Conservation (phyloP, 2,329 filamentous ascomycete genomes). For the Macrophomina tecta region DNA sequence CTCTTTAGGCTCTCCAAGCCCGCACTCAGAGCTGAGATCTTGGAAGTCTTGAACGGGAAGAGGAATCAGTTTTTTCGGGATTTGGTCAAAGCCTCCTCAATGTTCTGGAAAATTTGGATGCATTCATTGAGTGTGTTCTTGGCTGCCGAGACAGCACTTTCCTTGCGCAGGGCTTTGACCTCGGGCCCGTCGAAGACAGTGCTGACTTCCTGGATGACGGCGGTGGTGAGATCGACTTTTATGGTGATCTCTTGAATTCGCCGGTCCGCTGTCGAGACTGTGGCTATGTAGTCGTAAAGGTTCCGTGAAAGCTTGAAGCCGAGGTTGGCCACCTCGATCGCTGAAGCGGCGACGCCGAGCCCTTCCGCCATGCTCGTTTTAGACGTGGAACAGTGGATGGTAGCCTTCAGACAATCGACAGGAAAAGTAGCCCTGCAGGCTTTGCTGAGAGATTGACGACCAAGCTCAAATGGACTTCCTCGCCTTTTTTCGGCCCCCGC, state of each 20-base stretch:
- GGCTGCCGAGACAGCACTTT: neutral
- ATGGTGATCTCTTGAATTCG: neutral
- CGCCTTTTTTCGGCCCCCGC: neutral
- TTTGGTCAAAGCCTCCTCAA: neutral
- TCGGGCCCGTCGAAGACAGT: neutral
- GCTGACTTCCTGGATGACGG: slow-evolving; percentile 6
- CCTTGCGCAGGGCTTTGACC: neutral
- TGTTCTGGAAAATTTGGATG: neutral
- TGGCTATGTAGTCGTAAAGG: slow-evolving; percentile 7
- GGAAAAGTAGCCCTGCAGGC: no score
- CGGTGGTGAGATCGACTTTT: neutral
- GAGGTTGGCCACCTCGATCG: slow-evolving; percentile 3
- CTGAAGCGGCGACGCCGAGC: neutral
- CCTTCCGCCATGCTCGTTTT: neutral
- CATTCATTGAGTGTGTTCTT: slow-evolving; percentile 3
- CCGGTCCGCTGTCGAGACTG: neutral
- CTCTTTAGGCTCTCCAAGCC: slow-evolving; percentile 8
- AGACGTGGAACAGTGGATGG: no score
- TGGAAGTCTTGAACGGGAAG: neutral
- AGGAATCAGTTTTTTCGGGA: slow-evolving; percentile 1
- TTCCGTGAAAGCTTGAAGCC: slow-evolving; percentile 3
- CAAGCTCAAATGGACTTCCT: neutral
- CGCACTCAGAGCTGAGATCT: neutral
- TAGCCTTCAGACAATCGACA: no score
- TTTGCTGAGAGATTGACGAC: no score